phyloP scores from a whole-genome alignment of 2,329 filamentous ascomycete genomes.

The Aspergillus ochraceoroseus region DNA sequence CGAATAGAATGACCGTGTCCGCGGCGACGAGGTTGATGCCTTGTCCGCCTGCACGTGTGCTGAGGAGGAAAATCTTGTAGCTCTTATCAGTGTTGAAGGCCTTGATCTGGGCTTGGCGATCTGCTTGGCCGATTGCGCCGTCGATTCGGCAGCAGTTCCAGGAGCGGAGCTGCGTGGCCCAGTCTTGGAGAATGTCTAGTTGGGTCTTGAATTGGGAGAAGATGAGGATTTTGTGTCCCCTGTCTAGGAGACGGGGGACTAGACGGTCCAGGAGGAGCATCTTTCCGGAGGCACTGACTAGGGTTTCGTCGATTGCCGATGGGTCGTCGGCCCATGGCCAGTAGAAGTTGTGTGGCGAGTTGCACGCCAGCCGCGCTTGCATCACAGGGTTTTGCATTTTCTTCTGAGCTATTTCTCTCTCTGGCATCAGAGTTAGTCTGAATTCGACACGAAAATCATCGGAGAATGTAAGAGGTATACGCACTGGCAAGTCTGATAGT shows the following conservation, averaged over 20 bases:
- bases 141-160: conserved; percentile 90
- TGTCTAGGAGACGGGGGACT: conserved; percentile 66
- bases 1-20: conserved; percentile 89
- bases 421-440: too few species aligned
- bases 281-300: conserved; percentile 86
- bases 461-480: conserved; percentile 22
- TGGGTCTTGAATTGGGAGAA: conserved; percentile 97
- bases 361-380: conserved; percentile 86
- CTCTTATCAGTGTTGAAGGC: conserved; percentile 64
- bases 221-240: conserved; percentile 84
- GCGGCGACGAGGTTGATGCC: conserved; percentile 91
- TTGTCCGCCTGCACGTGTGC: conserved; percentile 85
- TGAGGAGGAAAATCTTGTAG: conserved; percentile 76
- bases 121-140: conserved; percentile 71
- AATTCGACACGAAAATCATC: neutral
- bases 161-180: conserved; percentile 67
- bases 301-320: conserved; percentile 65
- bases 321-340: conserved; percentile 71
- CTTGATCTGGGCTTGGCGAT: conserved; percentile 65
- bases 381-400: conserved; percentile 90
- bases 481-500: conserved; percentile 72
- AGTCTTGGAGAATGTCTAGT: conserved; percentile 83
- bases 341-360: conserved; percentile 94
- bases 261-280: conserved; percentile 91
- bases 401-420: conserved; percentile 81